Percentiles rank a stretch among this genome's conserved stretches.
phyloP scores from a whole-genome alignment of 257 asterid genomes.

The Solanum raphanifolium region DNA sequence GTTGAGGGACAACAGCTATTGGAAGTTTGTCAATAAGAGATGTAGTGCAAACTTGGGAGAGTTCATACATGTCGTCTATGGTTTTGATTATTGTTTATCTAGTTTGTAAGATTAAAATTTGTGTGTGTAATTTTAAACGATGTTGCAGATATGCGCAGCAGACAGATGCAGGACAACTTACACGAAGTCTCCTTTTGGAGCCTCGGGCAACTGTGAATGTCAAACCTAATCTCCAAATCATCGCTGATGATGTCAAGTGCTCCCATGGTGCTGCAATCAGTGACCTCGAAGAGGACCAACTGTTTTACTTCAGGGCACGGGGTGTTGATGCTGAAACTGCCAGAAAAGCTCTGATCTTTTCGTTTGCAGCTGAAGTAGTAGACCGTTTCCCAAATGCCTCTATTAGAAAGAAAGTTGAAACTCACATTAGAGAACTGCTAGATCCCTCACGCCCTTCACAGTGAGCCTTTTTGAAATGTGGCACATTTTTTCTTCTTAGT shows the following conservation, averaged over 20 bases:
- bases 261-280: constrained; percentile 97
- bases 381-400: constrained; percentile 38
- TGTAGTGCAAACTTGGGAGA: background rate
- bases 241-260: constrained; percentile 88
- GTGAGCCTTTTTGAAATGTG: constrained; percentile 3
- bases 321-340: constrained; percentile 66
- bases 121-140: background rate
- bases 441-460: constrained; percentile 30
- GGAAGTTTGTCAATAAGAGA: background rate
- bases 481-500: background rate
- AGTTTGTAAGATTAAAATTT: background rate
- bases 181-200: constrained; percentile 75
- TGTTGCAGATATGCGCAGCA: constrained; percentile 75
- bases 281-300: constrained; percentile 72
- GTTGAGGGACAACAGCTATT: background rate
- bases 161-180: constrained; percentile 94
- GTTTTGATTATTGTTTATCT: background rate
- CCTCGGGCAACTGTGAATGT: constrained; percentile 88
- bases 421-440: constrained; percentile 40
- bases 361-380: constrained; percentile 87
- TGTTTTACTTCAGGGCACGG: constrained; percentile 84
- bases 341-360: constrained; percentile 66
- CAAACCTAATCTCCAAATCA: constrained; percentile 88
- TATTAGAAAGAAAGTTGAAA: constrained; percentile 44
- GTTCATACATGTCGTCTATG: background rate